Percentiles rank a stretch among this genome's conserved stretches.
phyloP scores from a whole-genome alignment of 2,329 filamentous ascomycete species.

The Ceratocystis destructans region DNA sequence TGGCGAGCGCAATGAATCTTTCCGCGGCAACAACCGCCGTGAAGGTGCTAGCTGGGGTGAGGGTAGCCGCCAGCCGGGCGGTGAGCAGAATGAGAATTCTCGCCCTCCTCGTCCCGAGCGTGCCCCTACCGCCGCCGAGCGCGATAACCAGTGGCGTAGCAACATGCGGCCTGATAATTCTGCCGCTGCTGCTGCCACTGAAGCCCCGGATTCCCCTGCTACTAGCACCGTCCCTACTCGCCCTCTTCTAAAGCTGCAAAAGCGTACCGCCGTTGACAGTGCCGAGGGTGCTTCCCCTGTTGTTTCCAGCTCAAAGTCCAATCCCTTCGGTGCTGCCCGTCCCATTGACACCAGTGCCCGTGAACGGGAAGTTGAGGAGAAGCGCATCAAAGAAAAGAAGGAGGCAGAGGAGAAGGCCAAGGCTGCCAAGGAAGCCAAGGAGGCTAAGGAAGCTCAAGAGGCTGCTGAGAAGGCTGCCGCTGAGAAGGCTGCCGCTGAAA shows the following conservation, averaged over 20 bases:
- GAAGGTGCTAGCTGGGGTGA: slow-evolving; percentile 69
- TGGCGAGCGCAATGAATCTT: slow-evolving; percentile 43
- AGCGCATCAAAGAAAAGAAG: slow-evolving; percentile 55
- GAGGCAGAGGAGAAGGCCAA: slow-evolving; percentile 77
- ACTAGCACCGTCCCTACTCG: slow-evolving; percentile 42
- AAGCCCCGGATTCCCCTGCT: slow-evolving; percentile 47
- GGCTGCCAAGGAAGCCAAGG: slow-evolving; percentile 54
- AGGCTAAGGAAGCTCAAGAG: slow-evolving; percentile 42
- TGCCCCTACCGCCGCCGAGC: slow-evolving; percentile 72
- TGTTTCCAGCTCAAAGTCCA: slow-evolving; percentile 63
- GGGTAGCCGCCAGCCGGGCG: slow-evolving; percentile 45
- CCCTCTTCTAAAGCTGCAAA: slow-evolving; percentile 74
- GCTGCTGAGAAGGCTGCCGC: slow-evolving; percentile 29
- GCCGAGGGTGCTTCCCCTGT: slow-evolving; percentile 37
- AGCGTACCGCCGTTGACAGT: slow-evolving; percentile 76
- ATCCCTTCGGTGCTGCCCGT: slow-evolving; percentile 81
- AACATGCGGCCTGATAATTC: slow-evolving; percentile 75
- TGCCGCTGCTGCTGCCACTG: slow-evolving; percentile 38
- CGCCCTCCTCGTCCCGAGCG: slow-evolving; percentile 66
- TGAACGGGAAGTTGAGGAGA: slow-evolving; percentile 84
- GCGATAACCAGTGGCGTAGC: slow-evolving; percentile 83
- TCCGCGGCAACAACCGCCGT: slow-evolving; percentile 48
- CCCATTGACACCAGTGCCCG: slow-evolving; percentile 87
- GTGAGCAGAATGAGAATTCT: slow-evolving; percentile 54
- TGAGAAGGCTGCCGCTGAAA: slow-evolving; percentile 25